Percentiles rank a stretch among this genome's conserved stretches.
Conservation (phyloP, 208 protist genomes). For the Trypanosoma melophagium region DNA sequence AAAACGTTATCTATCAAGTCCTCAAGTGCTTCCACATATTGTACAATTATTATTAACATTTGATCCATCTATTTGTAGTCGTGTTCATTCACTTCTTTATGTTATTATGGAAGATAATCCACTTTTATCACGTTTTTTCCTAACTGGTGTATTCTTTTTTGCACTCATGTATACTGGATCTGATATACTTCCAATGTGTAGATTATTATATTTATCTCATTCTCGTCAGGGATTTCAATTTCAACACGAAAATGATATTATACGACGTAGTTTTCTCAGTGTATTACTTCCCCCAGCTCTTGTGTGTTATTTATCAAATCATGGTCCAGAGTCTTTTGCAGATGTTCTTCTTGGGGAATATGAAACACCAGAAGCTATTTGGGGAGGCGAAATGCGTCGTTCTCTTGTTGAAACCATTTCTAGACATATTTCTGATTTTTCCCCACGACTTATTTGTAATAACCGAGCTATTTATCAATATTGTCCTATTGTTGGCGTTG, state of each 20-base stretch:
- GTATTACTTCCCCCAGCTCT: conserved; percentile 92
- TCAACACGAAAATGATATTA: conserved; percentile 51
- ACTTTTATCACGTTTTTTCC: conserved; percentile 77
- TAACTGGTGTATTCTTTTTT: conserved; percentile 95
- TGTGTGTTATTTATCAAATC: conserved; percentile 92
- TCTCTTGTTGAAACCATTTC: conserved; percentile 90
- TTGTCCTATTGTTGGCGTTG: conserved; percentile 90
- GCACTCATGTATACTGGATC: conserved; percentile 93
- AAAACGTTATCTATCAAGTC: conserved; percentile 85
- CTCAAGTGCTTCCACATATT: conserved; percentile 87
- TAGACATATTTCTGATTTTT: conserved; percentile 91
- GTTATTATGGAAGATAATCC: conserved; percentile 91
- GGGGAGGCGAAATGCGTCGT: conserved; percentile 91
- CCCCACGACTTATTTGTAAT: conserved; percentile 90
- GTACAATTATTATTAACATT: conserved; percentile 95
- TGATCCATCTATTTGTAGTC: conserved; percentile 78
- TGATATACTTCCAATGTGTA: conserved; percentile 89
- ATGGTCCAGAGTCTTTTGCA: conserved; percentile 91
- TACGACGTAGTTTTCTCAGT: conserved; percentile 76
- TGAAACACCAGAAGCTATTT: conserved; percentile 95
- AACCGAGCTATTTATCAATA: conserved; percentile 90
- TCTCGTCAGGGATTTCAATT: conserved; percentile 79
- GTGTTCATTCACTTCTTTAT: conserved; percentile 82
- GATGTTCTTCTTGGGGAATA: conserved; percentile 92
- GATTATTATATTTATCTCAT: conserved; percentile 84